These are phyloP conservation scores for Vanilla planifolia DNA, from an alignment of 106 monocot species.

Conservation along the genomic window DNA sequence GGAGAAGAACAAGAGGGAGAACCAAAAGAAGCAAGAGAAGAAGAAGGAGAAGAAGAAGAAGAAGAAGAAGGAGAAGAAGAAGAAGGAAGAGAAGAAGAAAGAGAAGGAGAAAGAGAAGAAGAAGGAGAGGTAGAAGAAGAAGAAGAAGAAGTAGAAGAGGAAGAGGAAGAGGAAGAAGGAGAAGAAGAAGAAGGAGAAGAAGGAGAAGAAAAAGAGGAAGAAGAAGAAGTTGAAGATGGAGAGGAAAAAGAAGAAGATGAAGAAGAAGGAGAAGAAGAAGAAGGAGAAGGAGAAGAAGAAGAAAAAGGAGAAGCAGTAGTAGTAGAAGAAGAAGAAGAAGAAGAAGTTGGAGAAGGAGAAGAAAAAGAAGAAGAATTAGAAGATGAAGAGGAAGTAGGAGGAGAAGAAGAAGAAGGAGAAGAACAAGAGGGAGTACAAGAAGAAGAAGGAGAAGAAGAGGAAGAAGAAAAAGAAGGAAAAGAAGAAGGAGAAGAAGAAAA, in stretches of 20 bases:
- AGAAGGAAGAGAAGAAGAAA: background rate
- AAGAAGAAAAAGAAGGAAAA: background rate
- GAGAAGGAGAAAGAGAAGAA: rapidly evolving
- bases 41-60: background rate
- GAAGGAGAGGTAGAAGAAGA: background rate
- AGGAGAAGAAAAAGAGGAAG: too few species aligned
- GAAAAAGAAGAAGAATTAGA: background rate
- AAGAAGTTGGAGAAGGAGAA: background rate
- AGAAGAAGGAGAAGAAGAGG: background rate
- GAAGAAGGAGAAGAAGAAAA: background rate
- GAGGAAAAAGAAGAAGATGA: background rate
- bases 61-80: background rate
- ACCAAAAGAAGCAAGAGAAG: background rate
- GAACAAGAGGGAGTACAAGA: background rate
- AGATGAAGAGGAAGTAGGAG: background rate
- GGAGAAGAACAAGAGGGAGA: background rate
- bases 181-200: background rate
- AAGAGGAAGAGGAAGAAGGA: background rate
- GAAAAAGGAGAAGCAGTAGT: background rate
- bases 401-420: background rate
- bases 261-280: background rate
- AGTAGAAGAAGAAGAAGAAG: background rate
- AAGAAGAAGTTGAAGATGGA: background rate
- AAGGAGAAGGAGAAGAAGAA: background rate
- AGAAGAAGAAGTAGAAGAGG: background rate